Evolutionary conservation across 208 protist species (phyloP), one percentile per base, ranked within the genome.

Genomic region (Trypanosoma avium): DNA sequence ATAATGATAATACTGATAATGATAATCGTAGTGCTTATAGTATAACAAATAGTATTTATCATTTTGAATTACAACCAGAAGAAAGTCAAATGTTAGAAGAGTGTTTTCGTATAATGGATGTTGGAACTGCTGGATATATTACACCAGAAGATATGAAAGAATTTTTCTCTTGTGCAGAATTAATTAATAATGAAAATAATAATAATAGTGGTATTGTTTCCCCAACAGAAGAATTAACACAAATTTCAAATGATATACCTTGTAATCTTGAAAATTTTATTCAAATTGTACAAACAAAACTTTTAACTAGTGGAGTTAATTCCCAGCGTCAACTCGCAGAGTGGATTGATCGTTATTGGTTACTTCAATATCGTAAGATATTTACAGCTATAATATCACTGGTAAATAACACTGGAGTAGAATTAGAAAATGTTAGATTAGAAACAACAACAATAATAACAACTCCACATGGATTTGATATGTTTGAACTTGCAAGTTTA

Each of bases 301-400:
- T n/a, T n/a, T n/a, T n/a, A n/a, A n/a, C n/a, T n/a, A n/a, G n/a
- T n/a, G n/a, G n/a, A n/a, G 59, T 29, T 22, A 40, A 43, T 24
- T 6, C 21, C 19, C 2, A 13, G 15, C 32, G 7, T 42, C 50
- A 27, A 7, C 15, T 75, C 12, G 56, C 49, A 15, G 57, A 70
- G 55, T 84, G 77, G 74, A 58, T 84, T 0, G 81, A 88, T 55
- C 45, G 73, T 43, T 88, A 78, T 69, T 88, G 81, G 77, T 58
- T 88, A 43, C 60, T 80, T 10, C 61, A 82, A 56, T 84, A 88
- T 61, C 61, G 61, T 26, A 74, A 74, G 42, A 38, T 79, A 40
- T 88, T 75, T 49, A 36, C 69, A 0, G 70, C 65, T 5, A 21
- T 74, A 12, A 67, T 54, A 2, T 35, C 52, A n/a, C 46, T 88